Conservation (phyloP, 2,329 filamentous ascomycete species). For the Cadophora gregata region DNA sequence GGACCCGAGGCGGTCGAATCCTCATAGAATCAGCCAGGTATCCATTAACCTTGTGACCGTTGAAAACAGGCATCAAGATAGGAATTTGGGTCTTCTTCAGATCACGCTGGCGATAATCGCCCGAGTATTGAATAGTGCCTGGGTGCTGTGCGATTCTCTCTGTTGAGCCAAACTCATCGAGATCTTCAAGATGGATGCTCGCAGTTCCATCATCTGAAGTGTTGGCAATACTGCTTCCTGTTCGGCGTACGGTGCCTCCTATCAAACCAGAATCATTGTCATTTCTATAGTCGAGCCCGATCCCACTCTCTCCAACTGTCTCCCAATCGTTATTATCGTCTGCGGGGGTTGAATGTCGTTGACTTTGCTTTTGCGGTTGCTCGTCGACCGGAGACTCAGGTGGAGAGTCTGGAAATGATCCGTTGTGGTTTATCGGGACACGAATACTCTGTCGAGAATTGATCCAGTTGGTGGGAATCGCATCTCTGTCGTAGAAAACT, state of each 20-base stretch:
- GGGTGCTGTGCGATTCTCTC: conserved; percentile 42
- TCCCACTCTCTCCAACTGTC: conserved; percentile 40
- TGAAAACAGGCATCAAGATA: conserved; percentile 38
- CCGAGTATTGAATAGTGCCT: conserved; percentile 34
- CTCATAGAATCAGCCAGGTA: conserved; percentile 41
- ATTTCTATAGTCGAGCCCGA: conserved; percentile 1
- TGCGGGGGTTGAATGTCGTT: conserved; percentile 17
- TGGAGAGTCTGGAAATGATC: conserved; percentile 29
- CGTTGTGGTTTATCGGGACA: conserved; percentile 35
- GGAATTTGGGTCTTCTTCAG: conserved; percentile 39
- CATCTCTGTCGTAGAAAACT: conserved; percentile 37
- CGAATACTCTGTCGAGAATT: conserved; percentile 33
- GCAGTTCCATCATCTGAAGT: conserved; percentile 35
- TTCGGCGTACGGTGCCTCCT: conserved; percentile 30
- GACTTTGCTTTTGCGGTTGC: not conserved
- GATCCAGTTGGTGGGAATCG: conserved; percentile 35
- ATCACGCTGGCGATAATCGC: conserved; percentile 41
- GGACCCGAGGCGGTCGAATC: conserved; percentile 28
- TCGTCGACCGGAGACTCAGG: conserved; percentile 27
- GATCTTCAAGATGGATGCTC: conserved; percentile 25
- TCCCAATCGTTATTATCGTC: conserved; percentile 43
- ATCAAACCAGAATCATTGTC: conserved; percentile 18
- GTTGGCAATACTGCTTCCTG: conserved; percentile 43
- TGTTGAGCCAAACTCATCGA: conserved; percentile 36
- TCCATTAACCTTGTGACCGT: conserved; percentile 42